A percentile compares a stretch with the other conserved stretches of the same genome.
phyloP scores from a whole-genome alignment of 805 yeast genomes.

The Wickerhamomyces xylosicus region DNA sequence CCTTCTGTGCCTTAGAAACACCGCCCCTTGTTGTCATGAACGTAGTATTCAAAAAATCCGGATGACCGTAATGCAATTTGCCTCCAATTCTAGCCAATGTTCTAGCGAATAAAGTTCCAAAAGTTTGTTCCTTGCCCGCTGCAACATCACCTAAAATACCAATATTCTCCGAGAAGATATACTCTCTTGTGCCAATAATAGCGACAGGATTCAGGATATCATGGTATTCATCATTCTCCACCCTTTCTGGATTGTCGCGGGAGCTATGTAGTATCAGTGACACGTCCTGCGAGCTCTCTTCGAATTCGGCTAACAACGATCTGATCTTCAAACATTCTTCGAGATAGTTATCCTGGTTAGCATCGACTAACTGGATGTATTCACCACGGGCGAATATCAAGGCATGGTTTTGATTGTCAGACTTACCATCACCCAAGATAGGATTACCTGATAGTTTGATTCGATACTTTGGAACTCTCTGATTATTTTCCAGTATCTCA shows the following conservation, averaged over 20 bases:
- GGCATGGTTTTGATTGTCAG: constrained; percentile 76
- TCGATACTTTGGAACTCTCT: constrained; percentile 50
- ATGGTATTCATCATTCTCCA: neutral
- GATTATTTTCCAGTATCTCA: constrained; percentile 46
- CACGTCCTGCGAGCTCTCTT: constrained; percentile 30
- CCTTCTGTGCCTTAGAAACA: constrained; percentile 77
- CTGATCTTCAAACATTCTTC: constrained; percentile 75
- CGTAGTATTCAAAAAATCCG: constrained; percentile 66
- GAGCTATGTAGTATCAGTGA: neutral
- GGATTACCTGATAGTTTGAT: constrained; percentile 71
- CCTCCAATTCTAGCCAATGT: constrained; percentile 78
- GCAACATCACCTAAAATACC: constrained; percentile 82
- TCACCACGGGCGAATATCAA: constrained; percentile 71
- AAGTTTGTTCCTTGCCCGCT: constrained; percentile 83
- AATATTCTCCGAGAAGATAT: constrained; percentile 72
- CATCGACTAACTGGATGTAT: constrained; percentile 71
- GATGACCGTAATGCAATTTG: constrained; percentile 80
- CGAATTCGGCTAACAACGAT: constrained; percentile 67
- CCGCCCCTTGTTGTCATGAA: constrained; percentile 85
- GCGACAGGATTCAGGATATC: constrained; percentile 46
- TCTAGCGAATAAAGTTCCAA: constrained; percentile 77
- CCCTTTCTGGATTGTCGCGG: neutral
- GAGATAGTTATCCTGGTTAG: constrained; percentile 74
- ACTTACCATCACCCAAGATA: constrained; percentile 75
- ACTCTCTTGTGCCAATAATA: constrained; percentile 76